phyloP scores from a whole-genome alignment of 768 basidiomycete species.

The Steccherinum ochraceum region DNA sequence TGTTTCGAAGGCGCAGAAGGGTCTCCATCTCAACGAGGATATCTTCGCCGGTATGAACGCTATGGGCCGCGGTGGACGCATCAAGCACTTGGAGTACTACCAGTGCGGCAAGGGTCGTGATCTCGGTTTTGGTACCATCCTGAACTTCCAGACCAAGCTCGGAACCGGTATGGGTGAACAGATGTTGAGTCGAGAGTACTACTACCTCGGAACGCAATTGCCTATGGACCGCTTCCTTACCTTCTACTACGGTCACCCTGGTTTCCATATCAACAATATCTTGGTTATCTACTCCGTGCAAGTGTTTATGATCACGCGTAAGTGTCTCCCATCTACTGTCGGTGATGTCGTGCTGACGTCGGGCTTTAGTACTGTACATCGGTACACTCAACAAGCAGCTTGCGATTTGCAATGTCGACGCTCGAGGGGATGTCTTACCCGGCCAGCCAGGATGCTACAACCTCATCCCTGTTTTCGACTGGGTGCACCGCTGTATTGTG shows the following conservation, averaged over 20 bases:
- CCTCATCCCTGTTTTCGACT: constrained; percentile 92
- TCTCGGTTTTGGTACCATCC: constrained; percentile 96
- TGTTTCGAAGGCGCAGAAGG: constrained; percentile 98
- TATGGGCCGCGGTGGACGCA: constrained; percentile 94
- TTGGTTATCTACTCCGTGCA: constrained; percentile 98
- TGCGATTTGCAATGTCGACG: constrained; percentile 81
- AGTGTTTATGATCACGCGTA: constrained; percentile 92
- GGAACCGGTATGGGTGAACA: constrained; percentile 99
- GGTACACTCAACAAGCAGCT: constrained; percentile 96
- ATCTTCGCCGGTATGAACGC: constrained; percentile 99
- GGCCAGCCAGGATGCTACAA: constrained; percentile 95
- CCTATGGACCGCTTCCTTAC: constrained; percentile 98
- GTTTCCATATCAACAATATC: constrained; percentile 99
- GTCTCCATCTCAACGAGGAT: constrained; percentile 97
- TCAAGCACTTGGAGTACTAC: constrained; percentile 99
- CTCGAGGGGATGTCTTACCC: constrained; percentile 67
- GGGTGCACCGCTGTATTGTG: constrained; percentile 94
- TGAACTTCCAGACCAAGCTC: constrained; percentile 99
- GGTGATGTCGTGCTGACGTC: constrained; percentile 9
- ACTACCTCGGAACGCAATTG: constrained; percentile 96
- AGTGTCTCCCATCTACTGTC: constrained; percentile 27
- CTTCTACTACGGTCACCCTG: constrained; percentile 99
- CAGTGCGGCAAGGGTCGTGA: constrained; percentile 99
- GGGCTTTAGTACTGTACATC: constrained; percentile 71
- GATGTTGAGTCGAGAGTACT: constrained; percentile 99